phyloP scores from a whole-genome alignment of 73 alveolate species.

The Urostyla sp. region DNA sequence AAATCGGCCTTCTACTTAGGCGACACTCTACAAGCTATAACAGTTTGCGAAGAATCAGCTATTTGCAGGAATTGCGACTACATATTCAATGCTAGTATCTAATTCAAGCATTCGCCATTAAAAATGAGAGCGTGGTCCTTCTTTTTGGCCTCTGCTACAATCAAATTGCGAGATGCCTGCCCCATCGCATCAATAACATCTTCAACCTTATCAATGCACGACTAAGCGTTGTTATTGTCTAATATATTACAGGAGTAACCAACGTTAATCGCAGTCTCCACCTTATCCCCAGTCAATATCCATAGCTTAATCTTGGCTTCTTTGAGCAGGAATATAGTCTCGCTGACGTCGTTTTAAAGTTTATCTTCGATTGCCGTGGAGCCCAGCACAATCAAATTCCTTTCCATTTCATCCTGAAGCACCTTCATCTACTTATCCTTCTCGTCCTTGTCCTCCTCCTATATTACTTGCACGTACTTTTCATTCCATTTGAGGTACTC shows the following conservation, averaged over 20 bases:
- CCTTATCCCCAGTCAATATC: constrained; percentile 97
- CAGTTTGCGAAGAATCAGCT: constrained; percentile 67
- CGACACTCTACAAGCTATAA: constrained; percentile 85
- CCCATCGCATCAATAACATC: constrained; percentile 63
- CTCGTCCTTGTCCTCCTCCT: constrained; percentile 67
- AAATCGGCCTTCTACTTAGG: constrained; percentile 84
- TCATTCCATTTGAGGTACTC: constrained; percentile 81
- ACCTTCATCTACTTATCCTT: constrained; percentile 79
- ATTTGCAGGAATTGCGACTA: constrained; percentile 65
- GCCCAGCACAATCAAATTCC: constrained; percentile 87
- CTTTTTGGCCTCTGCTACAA: constrained; percentile 29
- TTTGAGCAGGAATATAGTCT: constrained; percentile 59
- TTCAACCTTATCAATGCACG: constrained; percentile 68
- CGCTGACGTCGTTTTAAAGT: constrained; percentile 92
- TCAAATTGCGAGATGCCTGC: not conserved
- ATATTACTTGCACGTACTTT: constrained; percentile 49
- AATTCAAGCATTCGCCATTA: constrained; percentile 56
- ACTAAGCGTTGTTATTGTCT: constrained; percentile 70
- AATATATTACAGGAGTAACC: constrained; percentile 85
- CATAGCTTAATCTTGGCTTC: constrained; percentile 92
- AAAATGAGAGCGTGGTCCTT: constrained; percentile 66
- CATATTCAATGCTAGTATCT: constrained; percentile 17
- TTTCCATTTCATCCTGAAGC: constrained; percentile 89
- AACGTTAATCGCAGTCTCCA: constrained; percentile 95
- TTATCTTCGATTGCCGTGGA: constrained; percentile 98